Base-by-base conservation (phyloP, 768 basidiomycete genomes). In the Pilatotrama ljubarskyi region DNA sequence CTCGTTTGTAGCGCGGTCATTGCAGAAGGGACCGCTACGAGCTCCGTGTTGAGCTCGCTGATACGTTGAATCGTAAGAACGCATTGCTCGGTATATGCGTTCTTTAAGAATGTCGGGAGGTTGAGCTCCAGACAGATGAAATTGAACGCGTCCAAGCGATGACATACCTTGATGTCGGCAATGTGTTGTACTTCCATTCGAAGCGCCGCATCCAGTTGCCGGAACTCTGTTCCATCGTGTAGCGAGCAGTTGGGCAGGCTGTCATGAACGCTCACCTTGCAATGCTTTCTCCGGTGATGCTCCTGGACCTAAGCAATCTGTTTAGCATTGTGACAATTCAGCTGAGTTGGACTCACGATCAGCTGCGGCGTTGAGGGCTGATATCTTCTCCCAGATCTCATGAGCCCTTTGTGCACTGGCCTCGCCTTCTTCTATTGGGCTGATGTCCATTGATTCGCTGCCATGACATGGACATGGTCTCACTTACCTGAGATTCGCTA, bases 31-130 rank as follows among this genome's bases (percentile, higher is more conserved):
- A 97, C 74, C 38, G 85, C 79, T 1, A 94, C 83, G 38, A 98
- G 82, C 57, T 89, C 87, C 59, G 86, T 86, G 73, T 98, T 97
- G 35, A 97, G 78, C 14, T 77, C 69, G 61, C 92, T 90, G 62
- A 97, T 90, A 56, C 83, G 84, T 38, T 88, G 87, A 6, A 98
- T 79, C 15, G 82, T 78, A 10, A 77, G 72, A 24, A 97, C 74
- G 64, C 80, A 84, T 68, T 86, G 84, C 49, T 82, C 82, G 1
- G 88, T 91, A 66, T 85, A 89, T 5, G 81, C 75, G 66, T 93
- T 93, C 89, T 93, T 32, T 32, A 10, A 5, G 29, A 61, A 17
- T 14, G 7, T 36, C 32, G 13, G 9, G 60, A 59, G 6, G 11
- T 22, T 32, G 29, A 32, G 29, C 17, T 38, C 15, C 11, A 14